Evolutionary conservation across 202 grass and related monocot species (phyloP).

Genomic region (Miscanthus sacchariflorus): DNA sequence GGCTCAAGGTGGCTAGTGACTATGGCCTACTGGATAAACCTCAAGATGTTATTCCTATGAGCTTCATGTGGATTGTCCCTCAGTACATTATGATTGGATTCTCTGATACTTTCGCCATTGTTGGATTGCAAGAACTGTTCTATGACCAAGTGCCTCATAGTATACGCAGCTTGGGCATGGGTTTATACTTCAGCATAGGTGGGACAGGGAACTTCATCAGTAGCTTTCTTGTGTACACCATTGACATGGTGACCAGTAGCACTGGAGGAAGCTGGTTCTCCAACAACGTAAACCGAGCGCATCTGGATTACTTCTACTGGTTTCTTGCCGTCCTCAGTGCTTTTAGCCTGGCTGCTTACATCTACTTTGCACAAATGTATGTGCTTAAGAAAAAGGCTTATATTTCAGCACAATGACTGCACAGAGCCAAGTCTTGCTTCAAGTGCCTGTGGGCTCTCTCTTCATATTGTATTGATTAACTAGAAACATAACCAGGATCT

Average conservation of each 20-base stretch:
- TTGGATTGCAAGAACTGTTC: slow-evolving; percentile 81
- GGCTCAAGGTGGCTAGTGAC: slow-evolving; percentile 52
- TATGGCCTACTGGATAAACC: slow-evolving; percentile 58
- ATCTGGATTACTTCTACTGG: slow-evolving; percentile 79
- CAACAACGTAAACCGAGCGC: slow-evolving; percentile 60
- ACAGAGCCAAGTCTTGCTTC: not conserved
- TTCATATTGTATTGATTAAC: not conserved
- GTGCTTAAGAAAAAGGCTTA: slow-evolving; percentile 52
- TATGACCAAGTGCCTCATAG: slow-evolving; percentile 74
- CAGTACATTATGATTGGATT: slow-evolving; percentile 51
- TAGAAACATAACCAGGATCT: not conserved
- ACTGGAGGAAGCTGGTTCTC: slow-evolving; percentile 57
- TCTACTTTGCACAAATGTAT: slow-evolving; percentile 51
- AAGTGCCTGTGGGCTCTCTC: not conserved
- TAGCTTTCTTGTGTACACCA: slow-evolving; percentile 52
- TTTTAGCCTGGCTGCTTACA: slow-evolving; percentile 48
- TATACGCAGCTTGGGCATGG: slow-evolving; percentile 67
- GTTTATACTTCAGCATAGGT: slow-evolving; percentile 55
- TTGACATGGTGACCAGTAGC: slow-evolving; percentile 50
- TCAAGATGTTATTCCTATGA: slow-evolving; percentile 55
- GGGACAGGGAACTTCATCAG: slow-evolving; percentile 57
- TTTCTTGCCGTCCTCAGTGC: slow-evolving; percentile 51
- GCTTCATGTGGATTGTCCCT: slow-evolving; percentile 59
- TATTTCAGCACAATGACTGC: slow-evolving; percentile 1
- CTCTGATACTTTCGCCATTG: slow-evolving; percentile 59